These are phyloP conservation scores for Ceriops tagal DNA, from an alignment of 345 rosid species.

Conservation along the genomic window DNA sequence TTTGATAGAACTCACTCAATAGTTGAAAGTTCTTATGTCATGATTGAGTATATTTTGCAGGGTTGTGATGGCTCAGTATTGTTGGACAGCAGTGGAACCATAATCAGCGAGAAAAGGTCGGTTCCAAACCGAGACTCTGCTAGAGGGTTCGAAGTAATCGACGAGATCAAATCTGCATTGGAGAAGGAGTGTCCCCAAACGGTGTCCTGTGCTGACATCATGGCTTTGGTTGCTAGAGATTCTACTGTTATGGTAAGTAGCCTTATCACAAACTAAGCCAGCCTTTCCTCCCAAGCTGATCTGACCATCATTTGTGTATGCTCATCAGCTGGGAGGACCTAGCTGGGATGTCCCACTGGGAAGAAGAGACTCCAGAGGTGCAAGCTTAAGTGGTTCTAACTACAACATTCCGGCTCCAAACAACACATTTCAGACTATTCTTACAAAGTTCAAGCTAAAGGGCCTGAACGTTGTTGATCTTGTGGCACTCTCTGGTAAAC, in stretches of 20 bases:
- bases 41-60: conserved; percentile 29
- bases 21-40: too few relatives aligned
- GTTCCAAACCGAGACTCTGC: conserved; percentile 73
- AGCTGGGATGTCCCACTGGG: conserved; percentile 84
- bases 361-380: conserved; percentile 53
- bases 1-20: too few relatives aligned
- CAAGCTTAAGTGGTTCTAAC: conserved; percentile 34
- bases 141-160: conserved; percentile 77
- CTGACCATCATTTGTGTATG: conserved; percentile 2
- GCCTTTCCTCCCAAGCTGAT: background rate
- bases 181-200: conserved; percentile 73
- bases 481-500: conserved; percentile 29
- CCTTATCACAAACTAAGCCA: background rate
- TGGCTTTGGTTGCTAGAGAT: conserved; percentile 85
- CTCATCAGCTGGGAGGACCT: conserved; percentile 76
- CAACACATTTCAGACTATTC: conserved; percentile 32
- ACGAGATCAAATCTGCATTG: conserved; percentile 67
- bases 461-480: conserved; percentile 32
- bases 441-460: conserved; percentile 29
- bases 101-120: conserved; percentile 69
- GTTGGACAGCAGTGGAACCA: conserved; percentile 58
- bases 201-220: conserved; percentile 81
- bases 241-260: conserved; percentile 72
- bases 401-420: conserved; percentile 37
- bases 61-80: conserved; percentile 88